Evolutionary conservation across 2,329 filamentous ascomycete species (phyloP).

Genomic region (Emergomyces pasteurianus): DNA sequence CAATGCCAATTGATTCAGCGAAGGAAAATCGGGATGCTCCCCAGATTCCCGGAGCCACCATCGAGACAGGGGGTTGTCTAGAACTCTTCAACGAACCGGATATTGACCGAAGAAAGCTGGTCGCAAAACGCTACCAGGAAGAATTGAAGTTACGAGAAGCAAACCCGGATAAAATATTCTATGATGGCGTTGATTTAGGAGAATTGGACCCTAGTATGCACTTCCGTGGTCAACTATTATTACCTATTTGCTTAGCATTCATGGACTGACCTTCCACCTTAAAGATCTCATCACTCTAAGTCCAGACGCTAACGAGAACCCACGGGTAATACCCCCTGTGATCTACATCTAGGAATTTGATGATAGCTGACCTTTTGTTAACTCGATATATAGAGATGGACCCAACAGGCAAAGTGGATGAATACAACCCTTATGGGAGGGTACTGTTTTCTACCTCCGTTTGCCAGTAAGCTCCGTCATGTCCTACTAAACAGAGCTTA

Average conservation of each 20-base stretch:
- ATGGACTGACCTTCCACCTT: not conserved
- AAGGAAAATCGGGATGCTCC: not conserved
- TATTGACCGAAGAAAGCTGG: not conserved
- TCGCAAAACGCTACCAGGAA: not conserved
- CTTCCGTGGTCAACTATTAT: not conserved
- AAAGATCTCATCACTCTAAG: not conserved
- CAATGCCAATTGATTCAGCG: not conserved
- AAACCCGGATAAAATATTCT: not conserved
- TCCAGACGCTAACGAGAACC: not conserved
- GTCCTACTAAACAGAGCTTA: not conserved
- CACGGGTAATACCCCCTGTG: not conserved
- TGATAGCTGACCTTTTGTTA: not conserved
- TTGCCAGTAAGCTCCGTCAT: not conserved
- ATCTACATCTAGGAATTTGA: not conserved
- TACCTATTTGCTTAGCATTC: not conserved
- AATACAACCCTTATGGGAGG: not conserved
- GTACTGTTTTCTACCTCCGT: conserved; percentile 2
- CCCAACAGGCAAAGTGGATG: not conserved
- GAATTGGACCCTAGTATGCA: not conserved
- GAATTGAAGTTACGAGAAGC: conserved; percentile 1
- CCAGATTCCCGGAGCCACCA: not conserved
- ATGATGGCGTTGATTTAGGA: not conserved
- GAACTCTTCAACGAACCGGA: not conserved
- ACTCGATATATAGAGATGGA: not conserved
- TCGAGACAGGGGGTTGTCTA: not conserved